Percentiles rank a stretch among this genome's conserved stretches.
phyloP scores from a whole-genome alignment of 2,329 filamentous ascomycete species.

The Trichoderma sp. region DNA sequence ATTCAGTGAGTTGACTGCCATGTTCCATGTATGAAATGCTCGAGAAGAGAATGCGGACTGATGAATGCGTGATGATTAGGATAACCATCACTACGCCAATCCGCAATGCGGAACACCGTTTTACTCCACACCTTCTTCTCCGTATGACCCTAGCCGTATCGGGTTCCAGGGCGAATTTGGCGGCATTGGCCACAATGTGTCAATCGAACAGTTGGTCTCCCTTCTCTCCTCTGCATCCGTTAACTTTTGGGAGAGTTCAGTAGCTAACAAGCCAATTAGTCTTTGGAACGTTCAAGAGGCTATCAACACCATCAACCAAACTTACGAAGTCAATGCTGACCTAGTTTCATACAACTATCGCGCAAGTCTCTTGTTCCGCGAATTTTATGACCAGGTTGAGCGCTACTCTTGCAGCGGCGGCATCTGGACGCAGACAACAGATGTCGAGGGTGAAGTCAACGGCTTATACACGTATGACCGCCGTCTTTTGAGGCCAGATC shows the following conservation, averaged over 20 bases:
- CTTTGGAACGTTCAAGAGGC: constrained; percentile 63
- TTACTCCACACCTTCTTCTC: constrained; percentile 55
- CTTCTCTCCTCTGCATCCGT: neutral
- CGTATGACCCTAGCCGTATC: constrained; percentile 58
- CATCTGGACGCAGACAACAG: constrained; percentile 71
- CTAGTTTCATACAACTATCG: constrained; percentile 66
- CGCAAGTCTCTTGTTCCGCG: constrained; percentile 55
- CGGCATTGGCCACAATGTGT: constrained; percentile 64
- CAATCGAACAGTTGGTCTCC: constrained; percentile 53
- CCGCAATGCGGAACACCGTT: constrained; percentile 70
- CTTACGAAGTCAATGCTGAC: constrained; percentile 62
- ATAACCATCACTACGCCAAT: constrained; percentile 70
- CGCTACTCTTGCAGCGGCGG: constrained; percentile 62
- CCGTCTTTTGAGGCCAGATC: constrained; percentile 54
- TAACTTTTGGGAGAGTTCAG: neutral
- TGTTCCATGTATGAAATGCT: neutral
- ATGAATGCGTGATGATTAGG: constrained; percentile 34
- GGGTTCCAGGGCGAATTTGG: constrained; percentile 71
- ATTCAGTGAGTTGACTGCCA: constrained; percentile 34
- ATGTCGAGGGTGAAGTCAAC: constrained; percentile 73
- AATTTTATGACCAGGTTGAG: constrained; percentile 60
- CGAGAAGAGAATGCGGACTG: neutral
- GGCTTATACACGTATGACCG: constrained; percentile 69
- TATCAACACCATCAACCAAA: constrained; percentile 60
- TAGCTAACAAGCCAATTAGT: constrained; percentile 32